Evolutionary conservation across 2,329 filamentous ascomycete genomes (phyloP), one percentile per base, ranked within the genome.

Genomic region (Didymellaceae sp.): DNA sequence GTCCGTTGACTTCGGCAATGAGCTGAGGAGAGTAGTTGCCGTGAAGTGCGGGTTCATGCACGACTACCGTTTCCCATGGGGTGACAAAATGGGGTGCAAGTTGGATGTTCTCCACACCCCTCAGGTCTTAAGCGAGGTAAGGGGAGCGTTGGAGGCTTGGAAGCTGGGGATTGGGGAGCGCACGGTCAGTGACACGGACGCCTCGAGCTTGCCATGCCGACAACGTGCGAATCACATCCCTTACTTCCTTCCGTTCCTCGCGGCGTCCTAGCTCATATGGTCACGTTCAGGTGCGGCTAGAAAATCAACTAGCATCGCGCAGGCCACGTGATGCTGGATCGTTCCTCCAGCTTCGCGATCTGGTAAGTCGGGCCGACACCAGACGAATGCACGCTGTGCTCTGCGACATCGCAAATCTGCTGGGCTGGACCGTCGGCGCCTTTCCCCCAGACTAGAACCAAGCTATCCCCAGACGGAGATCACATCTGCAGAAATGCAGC

Each of bases 211-310:
- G 20, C 22, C 38, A 37, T 52, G 38, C 59, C 59, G 59, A 61
- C 55, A 59, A 55, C n/a, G 35, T 51, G 31, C 59, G 44, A 62
- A 60, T 62, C 25, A 56, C 9, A 48, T 33, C 32, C 48, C 48
- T 43, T 45, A 38, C 43, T 13, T 46, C 3, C 25, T 14, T 13
- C 32, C 37, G 24, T 25, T 22, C 18, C 30, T 26, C 20, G 22
- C 24, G 38, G 13, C 4, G 20, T 38, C 42, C 32, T 38, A 45
- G 43, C 48, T 14, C 30, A 35, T 17, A 37, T 33, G 40, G 8
- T n/a, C 24, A 21, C 10, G 14, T 28, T 41, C 14, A 30, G 39
- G 45, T 21, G 18, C 44, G 17, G 22, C 50, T 48, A 47, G 28
- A 17, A 17, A 31, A 39, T 25, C 10, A 5, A 18, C 42, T 43